These are phyloP conservation scores for Boletus rufocinnamomeus DNA, from an alignment of 768 basidiomycete species.

Conservation along the genomic window DNA sequence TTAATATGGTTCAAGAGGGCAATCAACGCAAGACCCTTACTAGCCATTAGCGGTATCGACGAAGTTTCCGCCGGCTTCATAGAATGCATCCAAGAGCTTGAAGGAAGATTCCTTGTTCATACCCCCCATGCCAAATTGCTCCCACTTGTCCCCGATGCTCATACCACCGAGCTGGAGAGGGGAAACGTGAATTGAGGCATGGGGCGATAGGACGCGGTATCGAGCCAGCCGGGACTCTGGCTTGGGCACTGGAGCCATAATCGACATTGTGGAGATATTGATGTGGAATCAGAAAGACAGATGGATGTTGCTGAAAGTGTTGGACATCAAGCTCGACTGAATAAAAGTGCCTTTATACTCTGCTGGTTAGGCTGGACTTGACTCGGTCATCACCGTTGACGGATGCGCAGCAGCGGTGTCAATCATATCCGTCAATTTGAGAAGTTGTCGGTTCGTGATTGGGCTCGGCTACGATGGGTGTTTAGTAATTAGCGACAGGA, in stretches of 20 bases:
- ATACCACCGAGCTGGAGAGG: not conserved
- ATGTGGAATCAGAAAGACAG: too few relatives aligned
- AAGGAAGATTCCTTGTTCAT: not conserved
- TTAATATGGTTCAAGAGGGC: not conserved
- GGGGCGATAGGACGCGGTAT: conserved; percentile 3
- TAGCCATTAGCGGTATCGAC: not conserved
- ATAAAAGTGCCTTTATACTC: too few relatives aligned
- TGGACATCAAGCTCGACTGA: too few relatives aligned
- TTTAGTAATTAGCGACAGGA: too few relatives aligned
- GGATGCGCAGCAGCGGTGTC: too few relatives aligned
- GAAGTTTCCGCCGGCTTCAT: not conserved
- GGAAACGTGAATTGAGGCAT: not conserved
- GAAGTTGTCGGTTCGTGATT: too few relatives aligned
- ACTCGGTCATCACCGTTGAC: too few relatives aligned
- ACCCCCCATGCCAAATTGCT: not conserved
- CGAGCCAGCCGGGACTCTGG: conserved; percentile 15
- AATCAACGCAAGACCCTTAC: not conserved
- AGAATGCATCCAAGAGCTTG: not conserved
- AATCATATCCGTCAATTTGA: too few relatives aligned
- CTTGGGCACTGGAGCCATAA: conserved; percentile 20
- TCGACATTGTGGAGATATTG: not conserved
- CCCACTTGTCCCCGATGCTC: not conserved
- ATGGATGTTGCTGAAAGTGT: too few relatives aligned
- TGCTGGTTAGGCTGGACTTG: too few relatives aligned
- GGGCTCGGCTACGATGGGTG: too few relatives aligned